A percentile compares a stretch with the other conserved stretches of the same genome.
Conservation (phyloP, 1,284 basidiomycete species). For the Cryptococcus sp. region DNA sequence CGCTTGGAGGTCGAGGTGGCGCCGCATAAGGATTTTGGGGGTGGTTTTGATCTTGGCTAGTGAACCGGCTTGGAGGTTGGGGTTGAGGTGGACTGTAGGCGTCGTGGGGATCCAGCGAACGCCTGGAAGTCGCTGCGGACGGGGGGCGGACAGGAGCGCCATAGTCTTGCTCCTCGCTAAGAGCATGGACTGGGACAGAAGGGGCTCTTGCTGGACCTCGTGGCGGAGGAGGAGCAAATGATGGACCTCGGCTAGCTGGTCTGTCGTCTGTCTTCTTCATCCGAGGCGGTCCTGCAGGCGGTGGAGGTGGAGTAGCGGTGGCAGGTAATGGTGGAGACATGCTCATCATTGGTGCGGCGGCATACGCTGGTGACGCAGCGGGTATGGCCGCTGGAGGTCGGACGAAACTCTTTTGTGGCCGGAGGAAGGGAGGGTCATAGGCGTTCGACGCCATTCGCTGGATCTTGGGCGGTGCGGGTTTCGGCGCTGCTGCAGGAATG, state of each 20-base stretch:
- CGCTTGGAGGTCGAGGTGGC: conserved; percentile 15
- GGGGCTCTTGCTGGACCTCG: neutral
- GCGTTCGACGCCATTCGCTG: conserved; percentile 46
- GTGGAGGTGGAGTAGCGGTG: conserved; percentile 6
- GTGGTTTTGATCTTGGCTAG: conserved; percentile 4
- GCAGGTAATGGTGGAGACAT: conserved; percentile 16
- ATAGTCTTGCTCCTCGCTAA: conserved; percentile 1
- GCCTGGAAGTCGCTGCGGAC: conserved; percentile 4
- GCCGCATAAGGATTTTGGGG: neutral
- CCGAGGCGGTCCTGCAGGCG: conserved; percentile 15
- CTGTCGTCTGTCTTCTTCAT: conserved; percentile 12
- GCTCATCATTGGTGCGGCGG: conserved; percentile 13
- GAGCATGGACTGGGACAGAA: neutral
- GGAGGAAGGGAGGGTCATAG: conserved; percentile 49
- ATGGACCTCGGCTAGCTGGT: conserved; percentile 14
- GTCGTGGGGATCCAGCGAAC: conserved; percentile 1
- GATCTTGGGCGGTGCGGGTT: conserved; percentile 30
- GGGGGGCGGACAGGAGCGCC: conserved; percentile 9
- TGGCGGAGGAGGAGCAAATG: conserved; percentile 18
- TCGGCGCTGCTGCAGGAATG: conserved; percentile 14
- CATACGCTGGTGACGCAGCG: conserved; percentile 14
- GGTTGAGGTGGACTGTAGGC: conserved; percentile 7
- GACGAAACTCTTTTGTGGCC: conserved; percentile 41
- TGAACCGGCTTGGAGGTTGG: neutral
- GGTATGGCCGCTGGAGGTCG: conserved; percentile 26